phyloP scores from a whole-genome alignment of 2,329 filamentous ascomycete species.

The Aspergillus sp. region DNA sequence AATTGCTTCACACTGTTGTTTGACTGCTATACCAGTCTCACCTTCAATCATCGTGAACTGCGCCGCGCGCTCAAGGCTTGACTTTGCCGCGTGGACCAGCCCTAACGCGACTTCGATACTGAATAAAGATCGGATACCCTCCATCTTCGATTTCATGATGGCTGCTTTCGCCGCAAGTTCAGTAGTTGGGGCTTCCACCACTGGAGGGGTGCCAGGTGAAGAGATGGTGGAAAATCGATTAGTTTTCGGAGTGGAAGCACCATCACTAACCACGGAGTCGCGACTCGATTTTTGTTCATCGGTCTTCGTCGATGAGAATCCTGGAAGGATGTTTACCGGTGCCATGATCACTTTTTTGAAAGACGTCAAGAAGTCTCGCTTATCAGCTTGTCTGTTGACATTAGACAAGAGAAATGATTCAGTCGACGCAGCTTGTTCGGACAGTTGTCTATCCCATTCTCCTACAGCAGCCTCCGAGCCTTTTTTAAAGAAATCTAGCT shows the following conservation, averaged over 20 bases:
- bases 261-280: constrained; percentile 20
- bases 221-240: constrained; percentile 41
- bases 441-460: constrained; percentile 87
- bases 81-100: constrained; percentile 84
- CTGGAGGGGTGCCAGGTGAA: constrained; percentile 33
- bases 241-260: constrained; percentile 26
- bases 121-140: constrained; percentile 92
- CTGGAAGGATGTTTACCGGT: constrained; percentile 86
- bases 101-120: constrained; percentile 93
- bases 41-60: constrained; percentile 79
- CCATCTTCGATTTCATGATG: constrained; percentile 89
- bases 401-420: constrained; percentile 97
- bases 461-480: constrained; percentile 75
- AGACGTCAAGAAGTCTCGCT: constrained; percentile 91
- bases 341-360: constrained; percentile 99
- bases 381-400: constrained; percentile 89
- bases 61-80: constrained; percentile 79
- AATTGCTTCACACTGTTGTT: constrained; percentile 84
- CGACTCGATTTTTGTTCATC: constrained; percentile 32
- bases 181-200: constrained; percentile 74
- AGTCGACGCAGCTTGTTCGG: constrained; percentile 83
- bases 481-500: constrained; percentile 79
- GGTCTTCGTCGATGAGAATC: constrained; percentile 64
- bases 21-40: constrained; percentile 76
- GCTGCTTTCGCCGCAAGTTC: constrained; percentile 97